phyloP scores from a whole-genome alignment of 2,329 filamentous ascomycete genomes.

The Cryphonectria naterciae region DNA sequence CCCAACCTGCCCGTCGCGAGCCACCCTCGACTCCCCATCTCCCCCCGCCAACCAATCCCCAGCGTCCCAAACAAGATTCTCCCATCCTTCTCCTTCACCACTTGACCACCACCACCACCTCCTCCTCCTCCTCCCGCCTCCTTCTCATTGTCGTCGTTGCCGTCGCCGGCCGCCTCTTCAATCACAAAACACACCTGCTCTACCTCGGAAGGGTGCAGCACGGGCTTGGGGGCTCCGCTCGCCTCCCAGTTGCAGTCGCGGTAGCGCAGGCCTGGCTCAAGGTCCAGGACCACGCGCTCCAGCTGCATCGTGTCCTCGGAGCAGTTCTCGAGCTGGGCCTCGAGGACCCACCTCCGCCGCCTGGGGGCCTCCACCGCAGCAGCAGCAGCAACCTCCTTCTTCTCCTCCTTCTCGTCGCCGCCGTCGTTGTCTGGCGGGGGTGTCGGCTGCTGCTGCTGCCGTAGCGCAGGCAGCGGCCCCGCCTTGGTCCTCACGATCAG shows the following conservation, averaged over 20 bases:
- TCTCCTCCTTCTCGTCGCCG: slow-evolving; percentile 33
- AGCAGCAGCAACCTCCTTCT: background rate
- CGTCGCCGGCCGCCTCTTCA: slow-evolving; percentile 42
- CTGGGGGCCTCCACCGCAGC: slow-evolving; percentile 29
- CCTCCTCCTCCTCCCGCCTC: background rate
- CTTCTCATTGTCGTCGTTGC: slow-evolving; percentile 44
- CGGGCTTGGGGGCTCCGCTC: slow-evolving; percentile 50
- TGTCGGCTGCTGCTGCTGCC: slow-evolving; percentile 4
- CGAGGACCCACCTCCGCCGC: slow-evolving; percentile 70
- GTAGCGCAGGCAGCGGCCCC: slow-evolving; percentile 58
- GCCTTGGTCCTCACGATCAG: slow-evolving; percentile 91
- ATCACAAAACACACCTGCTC: slow-evolving; percentile 70
- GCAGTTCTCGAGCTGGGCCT: slow-evolving; percentile 95
- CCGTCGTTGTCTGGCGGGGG: slow-evolving; percentile 32
- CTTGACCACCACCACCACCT: slow-evolving; percentile 29
- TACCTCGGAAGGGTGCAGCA: slow-evolving; percentile 65
- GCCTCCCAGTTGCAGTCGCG: slow-evolving; percentile 62
- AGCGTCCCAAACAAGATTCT: slow-evolving; percentile 76
- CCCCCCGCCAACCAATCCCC: slow-evolving; percentile 83
- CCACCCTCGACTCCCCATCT: slow-evolving; percentile 87
- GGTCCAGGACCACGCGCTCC: slow-evolving; percentile 64
- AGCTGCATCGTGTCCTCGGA: slow-evolving; percentile 82
- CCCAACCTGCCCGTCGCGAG: slow-evolving; percentile 84
- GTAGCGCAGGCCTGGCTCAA: slow-evolving; percentile 55
- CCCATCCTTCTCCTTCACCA: slow-evolving; percentile 54